Evolutionary conservation across 129 eudicot species (phyloP).

Genomic region (Centaurea solstitialis): DNA sequence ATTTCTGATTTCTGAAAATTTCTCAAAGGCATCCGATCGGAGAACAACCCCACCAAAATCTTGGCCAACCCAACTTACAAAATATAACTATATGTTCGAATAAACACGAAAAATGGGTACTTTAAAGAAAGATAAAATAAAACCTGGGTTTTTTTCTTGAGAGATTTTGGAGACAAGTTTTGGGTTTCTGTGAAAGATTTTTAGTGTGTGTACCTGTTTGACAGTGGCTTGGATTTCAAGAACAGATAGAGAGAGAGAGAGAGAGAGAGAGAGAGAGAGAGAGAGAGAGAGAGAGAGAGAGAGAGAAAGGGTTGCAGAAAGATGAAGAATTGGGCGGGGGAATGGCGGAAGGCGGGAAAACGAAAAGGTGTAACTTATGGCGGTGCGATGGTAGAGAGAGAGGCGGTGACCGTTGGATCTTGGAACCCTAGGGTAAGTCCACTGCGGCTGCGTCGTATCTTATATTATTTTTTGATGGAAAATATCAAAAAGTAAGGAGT

Average conservation of each 20-base stretch:
- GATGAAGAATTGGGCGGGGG: constrained; percentile 26
- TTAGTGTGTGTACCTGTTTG: neutral
- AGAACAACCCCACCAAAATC: constrained; percentile 2
- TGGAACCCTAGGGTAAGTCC: neutral
- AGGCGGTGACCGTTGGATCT: constrained; percentile 9
- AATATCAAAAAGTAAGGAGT: neutral
- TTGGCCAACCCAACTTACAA: neutral
- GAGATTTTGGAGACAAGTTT: neutral
- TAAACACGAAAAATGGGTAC: neutral
- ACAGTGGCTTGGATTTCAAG: neutral
- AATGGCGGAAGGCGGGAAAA: constrained; percentile 33
- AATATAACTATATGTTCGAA: neutral
- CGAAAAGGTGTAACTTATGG: constrained; percentile 2
- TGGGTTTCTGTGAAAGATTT: neutral
- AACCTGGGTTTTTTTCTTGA: constrained; percentile 8
- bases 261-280: neutral
- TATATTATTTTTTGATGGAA: neutral
- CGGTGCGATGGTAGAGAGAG: neutral
- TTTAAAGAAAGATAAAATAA: neutral
- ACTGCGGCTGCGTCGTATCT: neutral
- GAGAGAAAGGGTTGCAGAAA: neutral
- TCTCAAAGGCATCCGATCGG: neutral
- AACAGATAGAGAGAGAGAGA: neutral
- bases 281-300: neutral
- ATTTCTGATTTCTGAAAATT: neutral